phyloP scores from a whole-genome alignment of 768 basidiomycete species.

The Mycena indigotica region DNA sequence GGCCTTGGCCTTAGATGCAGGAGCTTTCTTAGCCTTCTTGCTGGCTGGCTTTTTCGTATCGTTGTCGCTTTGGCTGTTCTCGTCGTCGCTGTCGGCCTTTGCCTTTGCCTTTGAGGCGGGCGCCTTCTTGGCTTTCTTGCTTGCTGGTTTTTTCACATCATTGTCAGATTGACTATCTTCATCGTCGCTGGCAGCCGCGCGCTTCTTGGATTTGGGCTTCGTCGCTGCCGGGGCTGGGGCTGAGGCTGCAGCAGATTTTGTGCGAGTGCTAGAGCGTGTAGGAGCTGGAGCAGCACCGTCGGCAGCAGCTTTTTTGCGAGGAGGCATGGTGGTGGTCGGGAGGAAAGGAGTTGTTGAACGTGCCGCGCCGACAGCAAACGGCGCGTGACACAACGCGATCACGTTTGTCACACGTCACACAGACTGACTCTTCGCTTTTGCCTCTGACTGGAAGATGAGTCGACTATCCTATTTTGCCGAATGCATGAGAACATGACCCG shows the following conservation, averaged over 20 bases:
- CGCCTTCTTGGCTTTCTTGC: slow-evolving; percentile 26
- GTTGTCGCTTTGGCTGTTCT: slow-evolving; percentile 15
- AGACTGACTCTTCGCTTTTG: neutral
- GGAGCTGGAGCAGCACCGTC: slow-evolving; percentile 32
- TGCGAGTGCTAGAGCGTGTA: slow-evolving; percentile 42
- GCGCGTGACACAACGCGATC: slow-evolving; percentile 3
- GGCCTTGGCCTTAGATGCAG: slow-evolving; percentile 21
- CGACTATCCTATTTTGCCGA: too few relatives aligned
- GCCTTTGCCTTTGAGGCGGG: slow-evolving; percentile 22
- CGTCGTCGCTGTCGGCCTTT: slow-evolving; percentile 20
- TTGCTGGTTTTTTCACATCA: slow-evolving; percentile 35
- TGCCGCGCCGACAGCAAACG: slow-evolving; percentile 3
- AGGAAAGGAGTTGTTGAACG: slow-evolving; percentile 6
- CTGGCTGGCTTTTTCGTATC: slow-evolving; percentile 29
- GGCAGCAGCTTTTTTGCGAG: slow-evolving; percentile 43
- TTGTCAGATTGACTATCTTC: slow-evolving; percentile 28
- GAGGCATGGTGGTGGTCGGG: slow-evolving; percentile 42
- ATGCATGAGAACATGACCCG: too few relatives aligned
- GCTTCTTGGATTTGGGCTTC: slow-evolving; percentile 29
- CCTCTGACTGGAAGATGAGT: too few relatives aligned
- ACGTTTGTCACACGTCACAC: slow-evolving; percentile 13
- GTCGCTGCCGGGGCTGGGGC: slow-evolving; percentile 29
- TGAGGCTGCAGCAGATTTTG: slow-evolving; percentile 28
- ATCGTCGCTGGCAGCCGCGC: slow-evolving; percentile 31
- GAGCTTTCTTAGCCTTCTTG: slow-evolving; percentile 36